Base-by-base conservation (phyloP, 2,329 filamentous ascomycete species). In the Fusarium redolens region DNA sequence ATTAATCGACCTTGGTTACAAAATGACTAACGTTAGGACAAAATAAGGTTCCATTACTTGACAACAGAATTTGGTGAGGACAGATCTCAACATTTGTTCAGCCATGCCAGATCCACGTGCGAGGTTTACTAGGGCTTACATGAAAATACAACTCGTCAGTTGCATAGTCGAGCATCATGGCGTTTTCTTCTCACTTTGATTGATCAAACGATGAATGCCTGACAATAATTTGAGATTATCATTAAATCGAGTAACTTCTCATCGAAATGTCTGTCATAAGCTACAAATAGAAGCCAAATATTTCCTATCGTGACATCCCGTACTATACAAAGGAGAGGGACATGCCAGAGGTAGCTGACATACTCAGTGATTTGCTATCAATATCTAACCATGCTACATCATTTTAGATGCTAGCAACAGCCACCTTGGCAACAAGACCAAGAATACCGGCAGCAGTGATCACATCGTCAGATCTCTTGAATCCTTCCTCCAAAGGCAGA, bases 401-500 rank as follows among this genome's bases (percentile, higher is more conserved):
- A 10, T 9, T 31, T 18, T 44, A 69, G 8, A 30, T 44, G 51
- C 71, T 70, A 15, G 68, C 71, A 5, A 54, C 60, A 37, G 25
- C 69, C 0, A 76, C 15, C 52, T 76, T 75, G 43, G 11, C 41
- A 5, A 71, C 74, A 51, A 76, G 51, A 14, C 69, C 69, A 25
- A 76, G 48, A 14, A 76, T 61, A 10, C 64, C 61, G 20, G 74
- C 56, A 20, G 64, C 74, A 7, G 74, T 76, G 8, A 76, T 61
- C 3, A 48, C 30, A 0, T 55, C 22, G 40, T 75, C 69, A 7
- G 74, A 71, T 14, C 71, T 67, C 41, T 67, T 55, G 30, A 75
- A 76, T 15, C 74, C 74, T 31, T 76, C 74, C 7, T 59, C 18
- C 4, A 73, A 64, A n/a, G 74, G 74, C 30, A 76, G 4, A 25